Conservation (phyloP, 148 eudicot species). For the Limonium bicolor region DNA sequence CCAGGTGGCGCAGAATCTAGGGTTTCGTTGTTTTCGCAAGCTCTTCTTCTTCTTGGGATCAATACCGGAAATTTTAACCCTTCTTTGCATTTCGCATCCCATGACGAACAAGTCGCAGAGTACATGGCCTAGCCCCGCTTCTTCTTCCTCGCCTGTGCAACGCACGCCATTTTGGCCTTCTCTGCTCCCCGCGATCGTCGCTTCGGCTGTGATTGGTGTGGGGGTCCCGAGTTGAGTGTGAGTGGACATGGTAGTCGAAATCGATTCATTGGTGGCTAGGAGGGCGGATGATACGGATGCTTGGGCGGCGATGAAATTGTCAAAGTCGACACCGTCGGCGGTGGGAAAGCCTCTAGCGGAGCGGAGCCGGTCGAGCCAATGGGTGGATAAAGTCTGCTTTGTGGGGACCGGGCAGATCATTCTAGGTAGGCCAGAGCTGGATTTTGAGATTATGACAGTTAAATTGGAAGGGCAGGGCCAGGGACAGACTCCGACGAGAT, state of each 20-base stretch:
- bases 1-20: slow-evolving; percentile 25
- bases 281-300: neutral
- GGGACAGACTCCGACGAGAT: too few relatives aligned
- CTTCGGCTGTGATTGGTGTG: too few relatives aligned
- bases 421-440: too few relatives aligned
- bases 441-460: too few relatives aligned
- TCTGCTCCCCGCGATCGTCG: too few relatives aligned
- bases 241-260: slow-evolving; percentile 1
- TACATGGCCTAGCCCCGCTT: slow-evolving; percentile 10
- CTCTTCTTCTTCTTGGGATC: slow-evolving; percentile 18
- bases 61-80: slow-evolving; percentile 11
- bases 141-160: slow-evolving; percentile 5
- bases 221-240: slow-evolving; percentile 7
- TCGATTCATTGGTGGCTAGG: neutral
- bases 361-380: slow-evolving; percentile 80
- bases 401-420: too few relatives aligned
- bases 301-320: slow-evolving; percentile 25
- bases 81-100: slow-evolving; percentile 34
- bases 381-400: too few relatives aligned
- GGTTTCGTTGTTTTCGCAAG: slow-evolving; percentile 54
- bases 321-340: slow-evolving; percentile 32
- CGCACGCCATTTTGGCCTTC: slow-evolving; percentile 11
- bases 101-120: slow-evolving; percentile 49
- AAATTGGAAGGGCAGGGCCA: too few relatives aligned
- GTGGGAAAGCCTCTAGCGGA: slow-evolving; percentile 58